Evolutionary conservation across 768 basidiomycete genomes (phyloP).

Genomic region (Lentinula boryana): DNA sequence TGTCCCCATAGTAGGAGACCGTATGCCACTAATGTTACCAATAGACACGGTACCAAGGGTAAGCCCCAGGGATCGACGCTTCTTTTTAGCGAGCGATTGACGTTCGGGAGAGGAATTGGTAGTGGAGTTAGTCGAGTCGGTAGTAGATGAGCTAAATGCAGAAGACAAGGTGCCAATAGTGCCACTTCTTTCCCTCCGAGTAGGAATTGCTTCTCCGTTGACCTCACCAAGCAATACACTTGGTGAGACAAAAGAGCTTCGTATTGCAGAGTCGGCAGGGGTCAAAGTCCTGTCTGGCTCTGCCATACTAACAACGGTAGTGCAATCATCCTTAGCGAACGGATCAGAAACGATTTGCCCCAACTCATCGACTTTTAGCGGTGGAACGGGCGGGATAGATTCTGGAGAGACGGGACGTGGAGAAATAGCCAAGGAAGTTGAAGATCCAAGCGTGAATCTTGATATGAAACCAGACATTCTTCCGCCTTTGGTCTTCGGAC

Average conservation of each 20-base stretch:
- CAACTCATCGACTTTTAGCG: background rate
- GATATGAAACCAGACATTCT: conserved; percentile 1
- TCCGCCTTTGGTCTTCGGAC: background rate
- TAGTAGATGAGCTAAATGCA: background rate
- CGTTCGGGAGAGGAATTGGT: background rate
- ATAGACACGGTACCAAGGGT: background rate
- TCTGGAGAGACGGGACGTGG: background rate
- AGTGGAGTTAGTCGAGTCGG: background rate
- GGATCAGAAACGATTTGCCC: background rate
- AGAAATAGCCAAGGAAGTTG: background rate
- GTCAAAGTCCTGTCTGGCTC: background rate
- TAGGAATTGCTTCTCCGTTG: background rate
- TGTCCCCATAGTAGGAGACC: background rate
- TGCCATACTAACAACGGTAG: background rate
- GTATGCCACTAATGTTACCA: background rate
- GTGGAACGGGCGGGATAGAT: background rate
- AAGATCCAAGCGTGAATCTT: background rate
- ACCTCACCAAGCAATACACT: background rate
- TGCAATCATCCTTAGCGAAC: background rate
- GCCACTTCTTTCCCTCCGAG: background rate
- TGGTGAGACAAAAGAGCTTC: background rate
- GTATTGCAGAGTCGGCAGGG: background rate
- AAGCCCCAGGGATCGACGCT: background rate
- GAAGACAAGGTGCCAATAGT: background rate
- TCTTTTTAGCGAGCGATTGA: background rate